These are phyloP conservation scores for Podaxis pistillaris DNA, from an alignment of 768 basidiomycete species.

Conservation along the genomic window DNA sequence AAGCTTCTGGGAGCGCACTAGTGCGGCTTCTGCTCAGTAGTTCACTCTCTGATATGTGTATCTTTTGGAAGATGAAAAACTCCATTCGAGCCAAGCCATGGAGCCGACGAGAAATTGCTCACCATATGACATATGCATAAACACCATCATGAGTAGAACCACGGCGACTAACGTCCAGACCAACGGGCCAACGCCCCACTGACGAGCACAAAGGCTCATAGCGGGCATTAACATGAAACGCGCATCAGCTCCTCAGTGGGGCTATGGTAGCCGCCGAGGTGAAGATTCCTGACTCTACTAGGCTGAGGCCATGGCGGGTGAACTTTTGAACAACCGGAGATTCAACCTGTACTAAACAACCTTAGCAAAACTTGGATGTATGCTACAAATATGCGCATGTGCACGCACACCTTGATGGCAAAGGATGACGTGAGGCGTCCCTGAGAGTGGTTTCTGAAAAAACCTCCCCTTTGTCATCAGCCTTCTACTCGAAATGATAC, in stretches of 20 bases:
- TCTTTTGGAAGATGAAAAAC: background rate
- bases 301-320: too few species aligned
- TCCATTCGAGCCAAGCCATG: background rate
- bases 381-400: too few species aligned
- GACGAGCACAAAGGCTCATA: slow-evolving; percentile 38
- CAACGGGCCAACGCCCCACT: slow-evolving; percentile 31
- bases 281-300: too few species aligned
- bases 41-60: background rate
- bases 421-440: too few species aligned
- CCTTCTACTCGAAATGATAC: too few species aligned
- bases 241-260: too few species aligned
- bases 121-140: slow-evolving; percentile 48
- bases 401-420: too few species aligned
- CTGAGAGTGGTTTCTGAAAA: too few species aligned
- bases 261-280: too few species aligned
- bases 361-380: too few species aligned
- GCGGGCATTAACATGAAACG: slow-evolving; percentile 43
- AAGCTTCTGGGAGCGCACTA: background rate
- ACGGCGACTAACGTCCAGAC: slow-evolving; percentile 37
- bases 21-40: background rate
- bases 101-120: slow-evolving; percentile 17
- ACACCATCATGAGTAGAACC: slow-evolving; percentile 28
- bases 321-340: slow-evolving; percentile 23
- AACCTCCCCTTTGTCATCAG: too few species aligned
- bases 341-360: too few species aligned